A percentile compares a stretch with the other conserved stretches of the same genome.
phyloP scores from a whole-genome alignment of 75 land plant genomes.

The Sequoia sempervirens region DNA sequence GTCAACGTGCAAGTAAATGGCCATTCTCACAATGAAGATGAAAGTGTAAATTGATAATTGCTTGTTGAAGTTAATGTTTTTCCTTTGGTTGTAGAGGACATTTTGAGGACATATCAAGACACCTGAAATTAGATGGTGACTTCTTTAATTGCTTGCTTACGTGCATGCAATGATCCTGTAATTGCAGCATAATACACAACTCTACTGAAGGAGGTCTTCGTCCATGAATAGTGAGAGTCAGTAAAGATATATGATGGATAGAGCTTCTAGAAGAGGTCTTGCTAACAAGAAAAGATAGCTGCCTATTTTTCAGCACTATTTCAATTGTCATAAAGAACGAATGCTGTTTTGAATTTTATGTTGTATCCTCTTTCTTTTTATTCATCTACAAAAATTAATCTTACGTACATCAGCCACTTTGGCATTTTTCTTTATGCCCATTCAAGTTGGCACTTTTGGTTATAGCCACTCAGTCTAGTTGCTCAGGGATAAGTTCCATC shows the following conservation, averaged over 20 bases:
- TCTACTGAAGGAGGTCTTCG: background rate
- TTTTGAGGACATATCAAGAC: background rate
- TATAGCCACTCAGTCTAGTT: background rate
- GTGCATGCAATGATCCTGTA: background rate
- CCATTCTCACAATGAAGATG: conserved; percentile 2
- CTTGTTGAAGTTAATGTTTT: background rate
- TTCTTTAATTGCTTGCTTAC: background rate
- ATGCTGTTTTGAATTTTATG: background rate
- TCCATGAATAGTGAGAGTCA: background rate
- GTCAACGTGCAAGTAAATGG: conserved; percentile 6
- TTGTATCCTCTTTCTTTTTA: background rate
- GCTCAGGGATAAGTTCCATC: background rate
- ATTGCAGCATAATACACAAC: background rate
- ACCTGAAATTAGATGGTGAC: background rate
- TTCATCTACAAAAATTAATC: no score
- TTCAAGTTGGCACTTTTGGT: background rate
- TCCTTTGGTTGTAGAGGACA: background rate
- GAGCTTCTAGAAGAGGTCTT: background rate
- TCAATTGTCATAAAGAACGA: background rate
- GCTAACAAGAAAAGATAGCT: background rate
- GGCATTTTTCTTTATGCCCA: background rate
- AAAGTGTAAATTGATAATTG: background rate
- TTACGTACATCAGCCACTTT: background rate
- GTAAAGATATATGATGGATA: background rate
- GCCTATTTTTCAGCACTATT: background rate